A percentile compares a stretch with the other conserved stretches of the same genome.
These are phyloP conservation scores for Spiromastix sp. DNA, from an alignment of 2,329 filamentous ascomycete genomes.

Conservation along the genomic window DNA sequence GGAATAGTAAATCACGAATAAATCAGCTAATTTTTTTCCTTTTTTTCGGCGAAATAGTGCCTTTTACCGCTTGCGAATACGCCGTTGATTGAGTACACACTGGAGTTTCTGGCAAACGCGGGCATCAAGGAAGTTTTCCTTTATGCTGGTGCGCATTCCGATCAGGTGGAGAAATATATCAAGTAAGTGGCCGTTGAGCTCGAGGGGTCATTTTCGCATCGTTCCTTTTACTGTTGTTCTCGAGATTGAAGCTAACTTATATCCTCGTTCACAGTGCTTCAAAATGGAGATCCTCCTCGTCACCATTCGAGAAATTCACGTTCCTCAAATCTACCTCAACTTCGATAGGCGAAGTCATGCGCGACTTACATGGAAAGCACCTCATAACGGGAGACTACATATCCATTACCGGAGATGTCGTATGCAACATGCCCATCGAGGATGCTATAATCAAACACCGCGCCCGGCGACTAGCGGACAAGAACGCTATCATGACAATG, in stretches of 20 bases:
- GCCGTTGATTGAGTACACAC: conserved; percentile 92
- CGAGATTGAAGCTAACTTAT: background rate
- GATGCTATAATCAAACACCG: conserved; percentile 67
- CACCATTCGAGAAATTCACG: conserved; percentile 70
- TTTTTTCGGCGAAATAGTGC: conserved; percentile 49
- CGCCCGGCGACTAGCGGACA: conserved; percentile 68
- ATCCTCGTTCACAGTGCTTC: conserved; percentile 44
- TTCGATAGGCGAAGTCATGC: conserved; percentile 87
- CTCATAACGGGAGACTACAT: conserved; percentile 86
- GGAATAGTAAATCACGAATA: background rate
- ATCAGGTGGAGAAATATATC: conserved; percentile 80
- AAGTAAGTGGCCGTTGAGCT: conserved; percentile 39
- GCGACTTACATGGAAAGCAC: conserved; percentile 78
- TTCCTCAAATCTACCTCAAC: conserved; percentile 80
- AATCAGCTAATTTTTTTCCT: conserved; percentile 3
- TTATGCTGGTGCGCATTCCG: conserved; percentile 79
- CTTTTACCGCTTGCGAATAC: conserved; percentile 87
- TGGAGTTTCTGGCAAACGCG: conserved; percentile 90
- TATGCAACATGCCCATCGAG: conserved; percentile 83
- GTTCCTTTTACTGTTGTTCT: background rate
- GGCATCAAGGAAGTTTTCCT: conserved; percentile 91
- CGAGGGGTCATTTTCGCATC: conserved; percentile 9
- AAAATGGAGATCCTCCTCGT: conserved; percentile 61
- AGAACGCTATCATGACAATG: conserved; percentile 97
- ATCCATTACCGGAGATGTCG: conserved; percentile 81